A percentile compares a stretch with the other conserved stretches of the same genome.
phyloP scores from a whole-genome alignment of 495 filamentous ascomycete species.

The Penicillium odoratum region DNA sequence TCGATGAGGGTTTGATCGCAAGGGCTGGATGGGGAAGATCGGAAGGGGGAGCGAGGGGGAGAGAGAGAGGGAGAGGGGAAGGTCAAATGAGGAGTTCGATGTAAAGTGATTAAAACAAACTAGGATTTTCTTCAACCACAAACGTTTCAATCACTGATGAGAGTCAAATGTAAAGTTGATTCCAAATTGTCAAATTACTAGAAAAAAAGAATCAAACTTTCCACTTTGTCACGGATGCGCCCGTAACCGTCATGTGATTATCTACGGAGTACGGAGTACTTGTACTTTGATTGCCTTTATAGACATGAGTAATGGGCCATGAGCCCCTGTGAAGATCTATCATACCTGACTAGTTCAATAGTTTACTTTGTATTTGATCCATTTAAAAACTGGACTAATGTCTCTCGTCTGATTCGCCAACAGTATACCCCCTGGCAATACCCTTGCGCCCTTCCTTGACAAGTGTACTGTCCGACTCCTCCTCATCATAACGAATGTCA shows the following conservation, averaged over 20 bases:
- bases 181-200: neutral
- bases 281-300: neutral
- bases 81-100: neutral
- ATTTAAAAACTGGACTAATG: conserved; percentile 27
- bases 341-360: neutral
- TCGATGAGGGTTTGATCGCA: conserved; percentile 25
- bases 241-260: conserved; percentile 34
- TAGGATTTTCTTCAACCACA: too few relatives aligned
- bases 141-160: too few relatives aligned
- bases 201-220: neutral
- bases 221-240: conserved; percentile 19
- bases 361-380: neutral
- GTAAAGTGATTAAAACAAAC: neutral
- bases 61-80: conserved; percentile 16
- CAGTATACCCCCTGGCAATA: conserved; percentile 85
- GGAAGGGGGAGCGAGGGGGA: conserved; percentile 22
- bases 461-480: conserved; percentile 52
- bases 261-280: neutral
- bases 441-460: conserved; percentile 86
- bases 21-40: conserved; percentile 22
- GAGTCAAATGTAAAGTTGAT: too few relatives aligned
- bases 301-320: neutral
- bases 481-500: conserved; percentile 63
- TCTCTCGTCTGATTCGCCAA: conserved; percentile 55
- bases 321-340: neutral